These are phyloP conservation scores for Cryomyces minteri DNA, from an alignment of 495 filamentous ascomycete species.

Conservation along the genomic window DNA sequence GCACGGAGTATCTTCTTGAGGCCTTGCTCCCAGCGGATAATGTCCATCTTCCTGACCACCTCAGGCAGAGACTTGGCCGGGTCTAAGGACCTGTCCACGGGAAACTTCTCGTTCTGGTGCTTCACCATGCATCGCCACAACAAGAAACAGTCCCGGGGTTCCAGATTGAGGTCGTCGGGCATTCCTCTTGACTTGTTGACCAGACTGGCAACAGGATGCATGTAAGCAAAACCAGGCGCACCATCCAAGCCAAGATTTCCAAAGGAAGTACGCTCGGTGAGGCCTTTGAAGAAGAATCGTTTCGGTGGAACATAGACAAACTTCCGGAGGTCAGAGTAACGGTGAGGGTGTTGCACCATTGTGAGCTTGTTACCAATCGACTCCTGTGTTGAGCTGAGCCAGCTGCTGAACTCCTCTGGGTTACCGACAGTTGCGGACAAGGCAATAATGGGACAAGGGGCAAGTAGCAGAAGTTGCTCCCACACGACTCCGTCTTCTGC, in stretches of 20 bases:
- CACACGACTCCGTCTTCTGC: slow-evolving; percentile 61
- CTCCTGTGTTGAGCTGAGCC: slow-evolving; percentile 43
- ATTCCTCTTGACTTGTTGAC: slow-evolving; percentile 38
- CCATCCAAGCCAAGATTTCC: slow-evolving; percentile 32
- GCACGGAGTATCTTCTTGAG: slow-evolving; percentile 37
- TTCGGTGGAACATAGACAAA: slow-evolving; percentile 38
- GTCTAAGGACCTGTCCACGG: slow-evolving; percentile 26
- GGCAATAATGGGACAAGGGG: slow-evolving; percentile 63
- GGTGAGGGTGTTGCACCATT: slow-evolving; percentile 43
- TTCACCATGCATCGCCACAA: slow-evolving; percentile 44
- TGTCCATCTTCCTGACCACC: slow-evolving; percentile 38
- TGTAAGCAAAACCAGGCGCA: slow-evolving; percentile 29
- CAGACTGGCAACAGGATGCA: slow-evolving; percentile 52
- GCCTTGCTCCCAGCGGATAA: slow-evolving; percentile 41
- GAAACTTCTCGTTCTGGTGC: slow-evolving; percentile 19
- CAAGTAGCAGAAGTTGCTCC: slow-evolving; percentile 59
- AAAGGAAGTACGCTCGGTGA: slow-evolving; percentile 25
- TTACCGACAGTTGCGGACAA: slow-evolving; percentile 70
- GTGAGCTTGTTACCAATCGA: slow-evolving; percentile 34
- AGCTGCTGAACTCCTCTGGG: slow-evolving; percentile 46
- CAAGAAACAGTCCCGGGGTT: slow-evolving; percentile 48
- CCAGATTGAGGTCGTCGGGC: slow-evolving; percentile 44
- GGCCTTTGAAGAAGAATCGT: slow-evolving; percentile 35
- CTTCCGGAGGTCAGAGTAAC: slow-evolving; percentile 61
- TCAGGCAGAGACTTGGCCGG: slow-evolving; percentile 23